These are phyloP conservation scores for Trypanosoma platydactyli DNA, from an alignment of 208 protist species.

Conservation along the genomic window DNA sequence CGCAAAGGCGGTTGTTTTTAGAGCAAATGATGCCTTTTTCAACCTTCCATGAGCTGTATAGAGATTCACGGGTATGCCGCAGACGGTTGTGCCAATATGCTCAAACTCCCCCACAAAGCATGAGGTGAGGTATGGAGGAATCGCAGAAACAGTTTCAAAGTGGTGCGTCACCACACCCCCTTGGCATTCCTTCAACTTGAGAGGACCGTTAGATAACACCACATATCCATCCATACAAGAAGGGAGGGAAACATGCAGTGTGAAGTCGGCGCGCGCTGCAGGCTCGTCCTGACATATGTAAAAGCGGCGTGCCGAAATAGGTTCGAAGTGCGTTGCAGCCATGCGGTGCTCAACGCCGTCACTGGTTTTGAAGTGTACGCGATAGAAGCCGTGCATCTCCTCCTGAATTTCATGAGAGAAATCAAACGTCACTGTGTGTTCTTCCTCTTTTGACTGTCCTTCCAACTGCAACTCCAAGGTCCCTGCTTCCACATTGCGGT, in stretches of 20 bases:
- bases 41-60: slow-evolving; percentile 79
- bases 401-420: slow-evolving; percentile 87
- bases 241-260: slow-evolving; percentile 84
- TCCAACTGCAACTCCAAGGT: slow-evolving; percentile 61
- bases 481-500: slow-evolving; percentile 44
- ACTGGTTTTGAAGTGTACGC: slow-evolving; percentile 58
- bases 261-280: slow-evolving; percentile 94
- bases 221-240: slow-evolving; percentile 59
- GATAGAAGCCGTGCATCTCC: slow-evolving; percentile 93
- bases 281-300: slow-evolving; percentile 98
- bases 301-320: slow-evolving; percentile 91
- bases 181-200: slow-evolving; percentile 40
- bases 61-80: slow-evolving; percentile 69
- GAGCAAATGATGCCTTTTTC: slow-evolving; percentile 66
- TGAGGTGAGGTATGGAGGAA: slow-evolving; percentile 97
- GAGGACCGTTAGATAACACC: slow-evolving; percentile 76
- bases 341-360: slow-evolving; percentile 84
- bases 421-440: slow-evolving; percentile 46
- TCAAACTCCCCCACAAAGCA: slow-evolving; percentile 95
- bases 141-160: slow-evolving; percentile 89
- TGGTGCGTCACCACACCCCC: slow-evolving; percentile 38
- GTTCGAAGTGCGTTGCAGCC: slow-evolving; percentile 96
- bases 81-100: slow-evolving; percentile 49
- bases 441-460: slow-evolving; percentile 19
- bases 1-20: slow-evolving; percentile 72